phyloP scores from a whole-genome alignment of 208 protist species.

The Tritrichomonas foetus region DNA sequence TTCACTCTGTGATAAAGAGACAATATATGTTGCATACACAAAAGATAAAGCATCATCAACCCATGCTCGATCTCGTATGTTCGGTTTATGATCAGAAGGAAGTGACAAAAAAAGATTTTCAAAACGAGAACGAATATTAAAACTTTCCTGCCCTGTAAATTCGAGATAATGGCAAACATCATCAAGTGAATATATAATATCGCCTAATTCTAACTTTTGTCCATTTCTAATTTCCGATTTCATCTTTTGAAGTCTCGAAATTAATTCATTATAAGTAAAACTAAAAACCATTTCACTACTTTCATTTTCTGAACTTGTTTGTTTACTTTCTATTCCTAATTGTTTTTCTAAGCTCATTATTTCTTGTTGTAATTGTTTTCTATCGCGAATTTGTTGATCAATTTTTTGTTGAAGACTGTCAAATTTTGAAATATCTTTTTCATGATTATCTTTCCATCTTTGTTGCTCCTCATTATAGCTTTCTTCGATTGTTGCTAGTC shows the following conservation, averaged over 20 bases:
- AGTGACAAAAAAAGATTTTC: not conserved
- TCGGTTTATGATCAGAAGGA: not conserved
- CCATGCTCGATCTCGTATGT: not conserved
- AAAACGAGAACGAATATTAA: not conserved
- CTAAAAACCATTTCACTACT: not conserved
- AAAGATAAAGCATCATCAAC: not conserved
- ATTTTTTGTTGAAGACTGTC: conserved; percentile 14
- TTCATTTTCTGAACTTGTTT: not conserved
- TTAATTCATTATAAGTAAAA: not conserved
- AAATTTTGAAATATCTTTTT: not conserved
- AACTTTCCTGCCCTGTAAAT: too few relatives aligned
- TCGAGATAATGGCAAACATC: not conserved
- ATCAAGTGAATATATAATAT: not conserved
- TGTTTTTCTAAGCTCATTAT: not conserved
- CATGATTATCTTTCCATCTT: not conserved
- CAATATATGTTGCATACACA: not conserved
- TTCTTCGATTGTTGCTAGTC: not conserved
- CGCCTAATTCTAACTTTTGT: too few relatives aligned
- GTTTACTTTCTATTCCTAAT: not conserved
- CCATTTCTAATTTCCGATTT: not conserved
- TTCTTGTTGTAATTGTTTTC: not conserved
- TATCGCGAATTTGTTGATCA: not conserved
- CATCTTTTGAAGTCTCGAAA: not conserved
- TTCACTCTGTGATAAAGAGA: not conserved
- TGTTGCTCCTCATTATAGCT: not conserved